Percentiles rank a stretch among this genome's conserved stretches.
These are phyloP conservation scores for Amaranthus palmeri DNA, from an alignment of 148 eudicot species.

Conservation along the genomic window DNA sequence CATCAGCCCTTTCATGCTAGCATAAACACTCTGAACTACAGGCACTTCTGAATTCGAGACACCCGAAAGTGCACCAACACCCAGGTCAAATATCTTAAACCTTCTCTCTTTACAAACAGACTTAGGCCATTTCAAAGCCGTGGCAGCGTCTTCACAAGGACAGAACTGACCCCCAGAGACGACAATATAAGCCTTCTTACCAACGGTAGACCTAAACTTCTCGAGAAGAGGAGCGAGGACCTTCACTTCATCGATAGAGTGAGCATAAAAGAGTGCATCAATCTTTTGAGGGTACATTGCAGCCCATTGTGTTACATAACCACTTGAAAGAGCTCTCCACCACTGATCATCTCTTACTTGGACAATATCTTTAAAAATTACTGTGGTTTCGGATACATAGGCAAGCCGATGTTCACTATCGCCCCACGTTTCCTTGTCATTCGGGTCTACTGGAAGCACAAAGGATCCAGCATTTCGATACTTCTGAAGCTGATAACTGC, in stretches of 20 bases:
- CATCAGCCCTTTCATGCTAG: slow-evolving; percentile 83
- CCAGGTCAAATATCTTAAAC: slow-evolving; percentile 86
- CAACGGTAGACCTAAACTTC: slow-evolving; percentile 65
- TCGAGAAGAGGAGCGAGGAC: slow-evolving; percentile 79
- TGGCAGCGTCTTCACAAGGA: slow-evolving; percentile 76
- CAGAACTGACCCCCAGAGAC: slow-evolving; percentile 72
- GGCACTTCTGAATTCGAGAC: slow-evolving; percentile 77
- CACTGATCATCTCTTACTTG: slow-evolving; percentile 93
- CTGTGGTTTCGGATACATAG: slow-evolving; percentile 91
- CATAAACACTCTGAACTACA: slow-evolving; percentile 65
- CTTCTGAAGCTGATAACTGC: slow-evolving; percentile 95
- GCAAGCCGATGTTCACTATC: slow-evolving; percentile 97
- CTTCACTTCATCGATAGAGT: slow-evolving; percentile 65
- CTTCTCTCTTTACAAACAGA: slow-evolving; percentile 74
- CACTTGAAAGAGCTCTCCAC: slow-evolving; percentile 90
- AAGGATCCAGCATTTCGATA: slow-evolving; percentile 89
- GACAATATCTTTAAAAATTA: slow-evolving; percentile 80
- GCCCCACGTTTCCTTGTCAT: slow-evolving; percentile 97
- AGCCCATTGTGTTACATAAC: slow-evolving; percentile 94
- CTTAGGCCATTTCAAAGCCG: slow-evolving; percentile 67
- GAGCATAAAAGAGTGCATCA: slow-evolving; percentile 90
- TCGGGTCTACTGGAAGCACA: slow-evolving; percentile 80
- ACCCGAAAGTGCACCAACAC: slow-evolving; percentile 55
- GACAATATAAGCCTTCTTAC: slow-evolving; percentile 85
- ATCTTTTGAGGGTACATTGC: slow-evolving; percentile 91